phyloP scores from a whole-genome alignment of 345 rosid species.

The Eucalyptus coolabah region DNA sequence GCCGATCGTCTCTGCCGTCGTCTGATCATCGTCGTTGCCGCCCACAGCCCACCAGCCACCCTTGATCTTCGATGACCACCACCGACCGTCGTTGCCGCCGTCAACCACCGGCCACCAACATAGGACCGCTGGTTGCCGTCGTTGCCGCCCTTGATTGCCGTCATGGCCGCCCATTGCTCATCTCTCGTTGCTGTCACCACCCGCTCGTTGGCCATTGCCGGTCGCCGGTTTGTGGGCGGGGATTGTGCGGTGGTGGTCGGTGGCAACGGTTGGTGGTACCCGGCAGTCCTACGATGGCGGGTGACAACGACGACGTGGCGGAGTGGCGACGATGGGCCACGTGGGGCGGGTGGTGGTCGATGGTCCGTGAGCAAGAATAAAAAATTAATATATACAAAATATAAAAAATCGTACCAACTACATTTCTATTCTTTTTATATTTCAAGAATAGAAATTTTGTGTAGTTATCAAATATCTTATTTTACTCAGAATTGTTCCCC shows the following conservation, averaged over 20 bases:
- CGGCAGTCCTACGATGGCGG: fast-evolving
- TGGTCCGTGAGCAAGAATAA: no score
- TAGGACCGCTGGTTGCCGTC: fast-evolving
- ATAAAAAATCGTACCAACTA: fast-evolving
- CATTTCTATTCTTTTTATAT: no score
- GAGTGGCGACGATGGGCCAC: fast-evolving
- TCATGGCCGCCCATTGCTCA: fast-evolving
- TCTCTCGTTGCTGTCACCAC: no score
- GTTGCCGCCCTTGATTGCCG: fast-evolving
- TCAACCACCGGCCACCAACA: fast-evolving
- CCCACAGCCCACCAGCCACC: fast-evolving
- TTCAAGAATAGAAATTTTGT: no score
- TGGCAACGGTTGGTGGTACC: fast-evolving
- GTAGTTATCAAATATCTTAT: fast-evolving
- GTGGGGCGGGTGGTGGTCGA: fast-evolving
- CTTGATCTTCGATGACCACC: fast-evolving
- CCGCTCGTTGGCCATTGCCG: no score
- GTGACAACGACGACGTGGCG: fast-evolving
- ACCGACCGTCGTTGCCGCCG: fast-evolving
- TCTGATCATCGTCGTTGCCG: fast-evolving
- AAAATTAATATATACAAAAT: no score
- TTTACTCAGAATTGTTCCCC: no score
- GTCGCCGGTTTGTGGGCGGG: fast-evolving
- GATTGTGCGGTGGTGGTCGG: no score
- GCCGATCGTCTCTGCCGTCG: fast-evolving